A percentile compares a stretch with the other conserved stretches of the same genome.
Conservation (phyloP, 2,329 filamentous ascomycete species). For the Cladophialophora immunda region DNA sequence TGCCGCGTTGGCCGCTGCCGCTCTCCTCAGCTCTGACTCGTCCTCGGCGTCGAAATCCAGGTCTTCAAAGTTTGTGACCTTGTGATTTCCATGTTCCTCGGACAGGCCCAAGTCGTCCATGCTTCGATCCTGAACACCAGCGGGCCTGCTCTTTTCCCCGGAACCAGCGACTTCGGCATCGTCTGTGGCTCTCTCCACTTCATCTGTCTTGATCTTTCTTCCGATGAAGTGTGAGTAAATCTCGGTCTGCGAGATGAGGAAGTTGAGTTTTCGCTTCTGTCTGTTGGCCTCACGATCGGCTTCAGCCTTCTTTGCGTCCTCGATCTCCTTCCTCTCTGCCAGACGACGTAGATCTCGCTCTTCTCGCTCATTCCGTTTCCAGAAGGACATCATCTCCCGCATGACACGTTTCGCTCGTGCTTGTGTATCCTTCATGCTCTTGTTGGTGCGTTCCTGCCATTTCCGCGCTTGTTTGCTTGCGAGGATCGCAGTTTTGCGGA, state of each 20-base stretch:
- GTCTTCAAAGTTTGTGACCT: conserved; percentile 92
- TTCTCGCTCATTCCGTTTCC: conserved; percentile 98
- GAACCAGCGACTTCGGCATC: conserved; percentile 73
- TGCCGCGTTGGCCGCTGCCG: conserved; percentile 94
- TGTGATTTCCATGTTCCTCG: conserved; percentile 60
- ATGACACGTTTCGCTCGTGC: conserved; percentile 96
- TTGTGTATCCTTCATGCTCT: conserved; percentile 97
- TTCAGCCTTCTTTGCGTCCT: conserved; percentile 95
- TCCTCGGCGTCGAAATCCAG: conserved; percentile 96
- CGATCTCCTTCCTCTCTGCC: conserved; percentile 93
- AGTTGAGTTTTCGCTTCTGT: conserved; percentile 98
- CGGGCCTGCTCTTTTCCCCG: conserved; percentile 43
- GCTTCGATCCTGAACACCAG: conserved; percentile 54
- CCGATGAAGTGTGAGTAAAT: conserved; percentile 99
- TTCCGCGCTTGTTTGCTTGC: conserved; percentile 96
- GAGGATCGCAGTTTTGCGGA: conserved; percentile 95
- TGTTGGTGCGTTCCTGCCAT: conserved; percentile 98
- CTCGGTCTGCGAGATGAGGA: conserved; percentile 98
- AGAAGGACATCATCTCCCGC: conserved; percentile 99
- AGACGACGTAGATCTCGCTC: conserved; percentile 93
- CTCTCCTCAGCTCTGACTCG: conserved; percentile 79
- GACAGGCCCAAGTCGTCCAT: conserved; percentile 59
- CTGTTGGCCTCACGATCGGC: conserved; percentile 96
- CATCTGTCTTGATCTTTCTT: conserved; percentile 98
- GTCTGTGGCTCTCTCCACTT: conserved; percentile 89